phyloP scores from a whole-genome alignment of 345 rosid genomes.

The Eucalyptus paniculata region DNA sequence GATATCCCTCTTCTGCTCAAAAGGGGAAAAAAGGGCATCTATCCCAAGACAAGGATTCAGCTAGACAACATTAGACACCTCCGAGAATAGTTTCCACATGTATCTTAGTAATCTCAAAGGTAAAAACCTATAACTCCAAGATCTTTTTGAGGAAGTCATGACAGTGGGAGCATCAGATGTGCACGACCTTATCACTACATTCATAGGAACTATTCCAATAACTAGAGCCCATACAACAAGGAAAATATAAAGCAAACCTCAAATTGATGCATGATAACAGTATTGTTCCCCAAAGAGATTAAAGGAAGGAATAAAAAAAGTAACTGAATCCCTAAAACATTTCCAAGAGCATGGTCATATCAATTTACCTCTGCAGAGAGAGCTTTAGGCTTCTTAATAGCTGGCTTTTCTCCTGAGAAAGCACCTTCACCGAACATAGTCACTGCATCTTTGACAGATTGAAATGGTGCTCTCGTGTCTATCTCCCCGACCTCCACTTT shows the following conservation, averaged over 20 bases:
- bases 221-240: not conserved
- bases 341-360: not conserved
- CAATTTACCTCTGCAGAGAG: slow-evolving; percentile 70
- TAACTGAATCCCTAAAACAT: not conserved
- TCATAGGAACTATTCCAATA: not conserved
- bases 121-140: not conserved
- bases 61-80: not conserved
- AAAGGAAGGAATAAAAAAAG: not conserved
- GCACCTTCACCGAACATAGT: slow-evolving; percentile 85
- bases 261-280: not conserved
- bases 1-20: not conserved
- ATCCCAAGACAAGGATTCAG: not conserved
- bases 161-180: not conserved
- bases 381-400: slow-evolving; percentile 48
- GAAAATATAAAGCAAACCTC: not conserved
- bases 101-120: not conserved
- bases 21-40: not conserved
- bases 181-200: not conserved
- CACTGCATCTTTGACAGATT: slow-evolving; percentile 94
- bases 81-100: not conserved
- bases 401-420: slow-evolving; percentile 65
- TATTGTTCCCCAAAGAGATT: not conserved
- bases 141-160: not conserved
- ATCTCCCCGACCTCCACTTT: slow-evolving; percentile 91
- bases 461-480: slow-evolving; percentile 96